Evolutionary conservation across 257 asterid species (phyloP).

Genomic region (Forsythia viridissima): DNA sequence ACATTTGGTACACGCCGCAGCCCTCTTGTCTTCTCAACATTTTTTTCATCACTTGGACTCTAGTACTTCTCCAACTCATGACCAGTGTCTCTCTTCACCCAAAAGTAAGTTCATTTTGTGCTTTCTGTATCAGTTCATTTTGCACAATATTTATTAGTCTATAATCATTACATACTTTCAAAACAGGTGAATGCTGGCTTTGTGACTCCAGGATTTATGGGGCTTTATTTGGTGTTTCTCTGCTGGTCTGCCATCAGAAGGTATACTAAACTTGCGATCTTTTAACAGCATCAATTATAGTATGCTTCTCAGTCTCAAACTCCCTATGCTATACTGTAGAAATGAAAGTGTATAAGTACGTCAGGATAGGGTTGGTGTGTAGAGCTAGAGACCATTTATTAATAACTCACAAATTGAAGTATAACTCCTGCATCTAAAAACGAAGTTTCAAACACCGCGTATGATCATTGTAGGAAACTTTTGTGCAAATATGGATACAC

Average conservation of each 20-base stretch:
- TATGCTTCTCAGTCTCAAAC: not conserved
- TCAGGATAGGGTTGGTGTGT: no score
- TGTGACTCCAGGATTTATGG: slow-evolving; percentile 58
- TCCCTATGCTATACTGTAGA: not conserved
- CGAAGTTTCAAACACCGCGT: no score
- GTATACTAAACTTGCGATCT: slow-evolving; percentile 10
- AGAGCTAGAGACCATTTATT: no score
- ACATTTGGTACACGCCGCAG: slow-evolving; percentile 56
- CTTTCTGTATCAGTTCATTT: not conserved
- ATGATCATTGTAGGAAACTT: no score
- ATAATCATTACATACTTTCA: not conserved
- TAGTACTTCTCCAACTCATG: slow-evolving; percentile 56
- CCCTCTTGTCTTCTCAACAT: slow-evolving; percentile 54
- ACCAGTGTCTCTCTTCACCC: slow-evolving; percentile 57
- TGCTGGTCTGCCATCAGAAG: slow-evolving; percentile 68
- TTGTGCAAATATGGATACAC: not conserved
- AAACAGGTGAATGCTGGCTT: slow-evolving; percentile 47
- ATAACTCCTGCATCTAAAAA: no score
- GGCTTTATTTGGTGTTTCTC: slow-evolving; percentile 52
- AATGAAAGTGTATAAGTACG: no score
- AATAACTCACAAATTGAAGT: no score
- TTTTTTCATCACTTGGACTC: slow-evolving; percentile 58
- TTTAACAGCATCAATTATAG: not conserved
- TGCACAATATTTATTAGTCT: not conserved
- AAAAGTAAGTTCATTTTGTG: slow-evolving; percentile 28